A percentile compares a stretch with the other conserved stretches of the same genome.
Evolutionary conservation across 148 eudicot genomes (phyloP).

Genomic region (Agrostemma githago): DNA sequence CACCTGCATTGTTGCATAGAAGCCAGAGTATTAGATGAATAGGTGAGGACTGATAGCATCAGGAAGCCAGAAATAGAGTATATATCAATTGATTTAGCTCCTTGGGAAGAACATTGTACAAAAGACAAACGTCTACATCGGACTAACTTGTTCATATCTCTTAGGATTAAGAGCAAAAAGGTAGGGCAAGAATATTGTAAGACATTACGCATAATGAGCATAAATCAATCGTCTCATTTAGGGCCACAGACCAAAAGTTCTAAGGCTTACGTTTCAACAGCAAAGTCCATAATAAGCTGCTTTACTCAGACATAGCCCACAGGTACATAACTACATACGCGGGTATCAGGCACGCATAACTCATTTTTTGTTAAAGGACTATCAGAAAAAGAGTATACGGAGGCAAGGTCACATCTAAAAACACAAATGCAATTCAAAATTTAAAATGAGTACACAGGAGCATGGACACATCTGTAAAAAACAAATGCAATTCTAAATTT

Average conservation of each 20-base stretch:
- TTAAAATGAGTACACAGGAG: too few species aligned
- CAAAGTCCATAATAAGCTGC: neutral
- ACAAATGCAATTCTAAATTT: too few species aligned
- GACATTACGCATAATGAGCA: neutral
- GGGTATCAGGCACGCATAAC: too few species aligned
- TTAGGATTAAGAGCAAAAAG: neutral
- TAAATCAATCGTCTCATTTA: neutral
- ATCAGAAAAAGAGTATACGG: too few species aligned
- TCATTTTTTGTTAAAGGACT: too few species aligned
- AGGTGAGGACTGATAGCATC: neutral
- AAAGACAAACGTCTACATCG: neutral
- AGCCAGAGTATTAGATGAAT: slow-evolving; percentile 1
- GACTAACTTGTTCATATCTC: neutral
- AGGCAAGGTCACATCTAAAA: too few species aligned
- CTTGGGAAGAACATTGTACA: neutral
- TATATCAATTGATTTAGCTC: neutral
- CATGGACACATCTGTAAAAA: too few species aligned
- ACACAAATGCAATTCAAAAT: too few species aligned
- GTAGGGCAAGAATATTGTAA: neutral
- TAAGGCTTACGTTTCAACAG: neutral
- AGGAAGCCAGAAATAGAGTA: neutral
- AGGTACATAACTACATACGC: too few species aligned
- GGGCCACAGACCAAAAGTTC: neutral
- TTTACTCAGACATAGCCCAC: too few species aligned
- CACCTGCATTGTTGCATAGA: slow-evolving; percentile 47